Percentiles rank a stretch among this genome's conserved stretches.
Conservation (phyloP, 805 yeast genomes). For the Hanseniaspora vineae region DNA sequence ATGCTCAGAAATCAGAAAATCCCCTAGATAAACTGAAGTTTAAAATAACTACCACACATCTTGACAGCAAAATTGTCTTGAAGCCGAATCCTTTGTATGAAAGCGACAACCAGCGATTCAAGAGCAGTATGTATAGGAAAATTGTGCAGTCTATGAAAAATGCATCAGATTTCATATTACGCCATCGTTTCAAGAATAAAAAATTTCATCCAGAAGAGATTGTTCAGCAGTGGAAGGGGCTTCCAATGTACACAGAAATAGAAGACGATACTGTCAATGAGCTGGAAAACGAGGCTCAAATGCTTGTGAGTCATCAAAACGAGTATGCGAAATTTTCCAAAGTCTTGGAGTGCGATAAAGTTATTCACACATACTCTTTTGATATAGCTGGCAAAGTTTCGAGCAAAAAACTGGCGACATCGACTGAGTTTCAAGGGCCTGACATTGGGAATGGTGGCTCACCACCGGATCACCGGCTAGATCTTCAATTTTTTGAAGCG, state of each 20-base stretch:
- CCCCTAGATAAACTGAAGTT: conserved; percentile 46
- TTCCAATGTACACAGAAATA: conserved; percentile 43
- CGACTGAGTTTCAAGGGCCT: conserved; percentile 28
- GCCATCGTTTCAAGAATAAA: conserved; percentile 3
- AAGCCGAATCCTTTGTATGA: conserved; percentile 61
- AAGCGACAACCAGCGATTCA: conserved; percentile 13
- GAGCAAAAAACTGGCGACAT: conserved; percentile 19
- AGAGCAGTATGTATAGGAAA: conserved; percentile 14
- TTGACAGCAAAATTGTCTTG: conserved; percentile 44
- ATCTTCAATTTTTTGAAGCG: conserved; percentile 43
- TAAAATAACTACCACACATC: conserved; percentile 31
- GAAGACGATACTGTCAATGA: conserved; percentile 21
- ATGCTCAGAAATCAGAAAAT: conserved; percentile 36
- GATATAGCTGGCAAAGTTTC: conserved; percentile 62
- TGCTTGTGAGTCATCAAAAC: conserved; percentile 27
- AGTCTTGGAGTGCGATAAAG: conserved; percentile 45
- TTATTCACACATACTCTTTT: conserved; percentile 46
- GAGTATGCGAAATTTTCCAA: conserved; percentile 79
- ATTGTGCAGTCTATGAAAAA: conserved; percentile 20
- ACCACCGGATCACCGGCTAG: conserved; percentile 50
- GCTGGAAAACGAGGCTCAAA: conserved; percentile 18
- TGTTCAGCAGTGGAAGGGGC: conserved; percentile 57
- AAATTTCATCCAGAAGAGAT: not conserved
- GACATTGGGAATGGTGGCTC: conserved; percentile 48
- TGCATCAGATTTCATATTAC: conserved; percentile 25